These are phyloP conservation scores for Fomitopsis serialis DNA, from an alignment of 768 basidiomycete species.

Conservation along the genomic window DNA sequence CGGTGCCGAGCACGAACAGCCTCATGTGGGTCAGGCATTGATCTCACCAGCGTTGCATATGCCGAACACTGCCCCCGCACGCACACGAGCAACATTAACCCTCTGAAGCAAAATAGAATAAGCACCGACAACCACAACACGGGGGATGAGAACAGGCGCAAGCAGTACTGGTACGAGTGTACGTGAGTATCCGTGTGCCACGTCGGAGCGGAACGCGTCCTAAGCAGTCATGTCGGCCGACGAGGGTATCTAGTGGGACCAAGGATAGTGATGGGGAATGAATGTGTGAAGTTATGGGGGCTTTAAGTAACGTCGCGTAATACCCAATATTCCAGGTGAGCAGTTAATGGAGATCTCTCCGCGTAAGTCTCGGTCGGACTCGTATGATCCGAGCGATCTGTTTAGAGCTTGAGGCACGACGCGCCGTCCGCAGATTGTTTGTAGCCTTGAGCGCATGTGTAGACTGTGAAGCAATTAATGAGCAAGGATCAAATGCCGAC, in stretches of 20 bases:
- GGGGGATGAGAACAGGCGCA: background rate
- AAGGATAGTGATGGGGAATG: slow-evolving; percentile 2
- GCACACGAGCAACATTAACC: background rate
- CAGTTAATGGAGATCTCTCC: background rate
- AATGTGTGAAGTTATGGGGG: background rate
- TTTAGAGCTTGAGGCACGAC: slow-evolving; percentile 35
- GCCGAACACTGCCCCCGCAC: background rate
- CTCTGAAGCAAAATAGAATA: background rate
- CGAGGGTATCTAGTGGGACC: slow-evolving; percentile 4
- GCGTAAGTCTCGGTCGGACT: background rate
- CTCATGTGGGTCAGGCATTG: no score
- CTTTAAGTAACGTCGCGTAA: background rate
- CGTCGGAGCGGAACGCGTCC: background rate
- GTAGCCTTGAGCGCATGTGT: slow-evolving; percentile 46
- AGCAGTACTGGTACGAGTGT: background rate
- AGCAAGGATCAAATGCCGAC: slow-evolving; percentile 4
- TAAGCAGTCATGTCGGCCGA: background rate
- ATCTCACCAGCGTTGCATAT: no score
- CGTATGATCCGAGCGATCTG: background rate
- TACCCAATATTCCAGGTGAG: background rate
- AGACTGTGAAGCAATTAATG: slow-evolving; percentile 29
- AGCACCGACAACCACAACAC: background rate
- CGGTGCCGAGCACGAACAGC: no score
- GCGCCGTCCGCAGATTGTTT: slow-evolving; percentile 35
- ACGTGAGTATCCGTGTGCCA: background rate